A percentile compares a stretch with the other conserved stretches of the same genome.
These are phyloP conservation scores for Botrytis pseudocinerea DNA, from an alignment of 2,329 filamentous ascomycete genomes.

Conservation along the genomic window DNA sequence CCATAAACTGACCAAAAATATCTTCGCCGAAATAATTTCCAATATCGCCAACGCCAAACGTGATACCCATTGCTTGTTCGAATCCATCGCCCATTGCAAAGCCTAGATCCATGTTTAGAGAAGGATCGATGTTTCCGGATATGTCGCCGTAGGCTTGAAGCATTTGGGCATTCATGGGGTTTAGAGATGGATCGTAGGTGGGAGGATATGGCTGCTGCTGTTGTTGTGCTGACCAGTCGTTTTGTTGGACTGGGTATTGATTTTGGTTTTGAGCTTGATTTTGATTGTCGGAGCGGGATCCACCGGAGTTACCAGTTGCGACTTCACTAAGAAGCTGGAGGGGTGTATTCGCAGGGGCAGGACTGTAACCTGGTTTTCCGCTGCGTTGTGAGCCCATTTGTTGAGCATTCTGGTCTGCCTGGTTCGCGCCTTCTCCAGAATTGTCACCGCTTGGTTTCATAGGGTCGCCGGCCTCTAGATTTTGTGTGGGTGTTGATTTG, in stretches of 20 bases:
- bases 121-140: slow-evolving; percentile 37
- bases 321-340: slow-evolving; percentile 47
- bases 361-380: slow-evolving; percentile 36
- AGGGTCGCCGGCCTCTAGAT: background rate
- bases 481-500: slow-evolving; percentile 24
- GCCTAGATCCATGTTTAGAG: slow-evolving; percentile 36
- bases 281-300: slow-evolving; percentile 31
- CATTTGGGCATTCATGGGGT: slow-evolving; percentile 27
- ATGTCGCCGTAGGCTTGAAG: slow-evolving; percentile 25
- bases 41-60: slow-evolving; percentile 39
- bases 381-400: slow-evolving; percentile 20
- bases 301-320: slow-evolving; percentile 41
- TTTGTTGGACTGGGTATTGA: slow-evolving; percentile 30
- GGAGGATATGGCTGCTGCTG: slow-evolving; percentile 26
- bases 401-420: background rate
- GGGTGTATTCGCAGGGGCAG: slow-evolving; percentile 40
- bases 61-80: slow-evolving; percentile 41
- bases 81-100: slow-evolving; percentile 40
- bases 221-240: slow-evolving; percentile 34
- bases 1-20: slow-evolving; percentile 31
- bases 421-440: slow-evolving; percentile 3
- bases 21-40: slow-evolving; percentile 39
- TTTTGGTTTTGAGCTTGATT: slow-evolving; percentile 31
- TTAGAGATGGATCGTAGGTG: slow-evolving; percentile 30
- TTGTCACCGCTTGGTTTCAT: background rate